Evolutionary conservation across 257 asterid genomes (phyloP).

Genomic region (Scutellaria baicalensis): DNA sequence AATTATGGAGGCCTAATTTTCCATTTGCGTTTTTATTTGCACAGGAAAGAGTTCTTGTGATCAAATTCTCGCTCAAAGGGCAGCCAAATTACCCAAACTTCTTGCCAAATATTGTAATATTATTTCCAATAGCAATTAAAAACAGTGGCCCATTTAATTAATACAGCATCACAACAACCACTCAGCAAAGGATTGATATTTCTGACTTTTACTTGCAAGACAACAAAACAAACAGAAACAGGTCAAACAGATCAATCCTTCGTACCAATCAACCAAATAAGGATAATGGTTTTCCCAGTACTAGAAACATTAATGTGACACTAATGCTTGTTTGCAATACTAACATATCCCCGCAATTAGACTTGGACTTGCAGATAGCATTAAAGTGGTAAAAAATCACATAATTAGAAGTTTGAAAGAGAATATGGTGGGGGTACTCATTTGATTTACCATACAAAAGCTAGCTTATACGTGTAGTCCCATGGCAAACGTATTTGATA

Average conservation of each 20-base stretch:
- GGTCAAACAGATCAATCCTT: not conserved
- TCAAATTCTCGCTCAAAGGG: not conserved
- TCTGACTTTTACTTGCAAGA: not conserved
- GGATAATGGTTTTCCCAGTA: not conserved
- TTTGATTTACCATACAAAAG: not conserved
- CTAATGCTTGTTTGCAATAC: not conserved
- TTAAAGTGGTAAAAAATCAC: not conserved
- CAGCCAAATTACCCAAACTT: not conserved
- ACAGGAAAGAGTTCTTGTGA: not conserved
- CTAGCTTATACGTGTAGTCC: not conserved
- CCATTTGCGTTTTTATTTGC: not conserved
- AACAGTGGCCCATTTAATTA: not conserved
- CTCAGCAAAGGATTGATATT: not conserved
- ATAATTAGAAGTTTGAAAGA: not conserved
- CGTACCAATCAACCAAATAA: not conserved
- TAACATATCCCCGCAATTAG: not conserved
- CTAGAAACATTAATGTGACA: not conserved
- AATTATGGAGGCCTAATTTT: not conserved
- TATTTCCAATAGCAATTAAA: not conserved
- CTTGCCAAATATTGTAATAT: not conserved
- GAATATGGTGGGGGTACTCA: not conserved
- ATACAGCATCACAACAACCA: not conserved
- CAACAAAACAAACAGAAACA: constrained; percentile 5
- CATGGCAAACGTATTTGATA: not conserved
- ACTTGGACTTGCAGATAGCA: not conserved